Percentiles rank a stretch among this genome's conserved stretches.
Conservation (phyloP, 78 protist genomes). For the Dictyostelium purpureum region DNA sequence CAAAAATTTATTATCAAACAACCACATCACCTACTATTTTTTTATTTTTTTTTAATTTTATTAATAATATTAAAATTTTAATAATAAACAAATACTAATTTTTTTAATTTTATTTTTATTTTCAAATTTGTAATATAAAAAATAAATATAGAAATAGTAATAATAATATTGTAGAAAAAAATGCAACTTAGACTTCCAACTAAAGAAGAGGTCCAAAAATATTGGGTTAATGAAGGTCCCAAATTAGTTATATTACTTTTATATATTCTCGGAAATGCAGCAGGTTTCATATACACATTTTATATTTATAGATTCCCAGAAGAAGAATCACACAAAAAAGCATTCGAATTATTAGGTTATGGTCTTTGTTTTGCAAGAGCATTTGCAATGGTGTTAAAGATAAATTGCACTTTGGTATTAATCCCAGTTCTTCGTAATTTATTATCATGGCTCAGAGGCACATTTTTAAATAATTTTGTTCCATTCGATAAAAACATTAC, state of each 20-base stretch:
- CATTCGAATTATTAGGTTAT: neutral
- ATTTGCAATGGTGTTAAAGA: conserved; percentile 69
- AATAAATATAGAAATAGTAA: no score
- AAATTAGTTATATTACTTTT: conserved; percentile 44
- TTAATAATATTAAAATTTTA: no score
- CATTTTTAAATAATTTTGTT: conserved; percentile 41
- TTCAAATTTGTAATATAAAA: neutral
- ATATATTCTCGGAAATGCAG: conserved; percentile 41
- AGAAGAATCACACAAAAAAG: neutral
- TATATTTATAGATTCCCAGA: no score
- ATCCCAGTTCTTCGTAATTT: conserved; percentile 89
- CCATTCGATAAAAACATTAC: conserved; percentile 91
- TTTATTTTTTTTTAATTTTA: neutral
- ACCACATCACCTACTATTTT: no score
- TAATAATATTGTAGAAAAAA: neutral
- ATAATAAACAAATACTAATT: neutral
- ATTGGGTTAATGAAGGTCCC: conserved; percentile 80
- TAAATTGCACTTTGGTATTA: conserved; percentile 84
- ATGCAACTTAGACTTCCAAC: conserved; percentile 11
- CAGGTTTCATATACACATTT: conserved; percentile 16
- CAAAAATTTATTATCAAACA: no score
- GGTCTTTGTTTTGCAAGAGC: conserved; percentile 79
- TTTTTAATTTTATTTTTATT: no score
- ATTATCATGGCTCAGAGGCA: conserved; percentile 60
- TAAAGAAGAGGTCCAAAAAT: conserved; percentile 46